These are phyloP conservation scores for Pichia sp. DNA, from an alignment of 1,139 yeast genomes.

Conservation along the genomic window DNA sequence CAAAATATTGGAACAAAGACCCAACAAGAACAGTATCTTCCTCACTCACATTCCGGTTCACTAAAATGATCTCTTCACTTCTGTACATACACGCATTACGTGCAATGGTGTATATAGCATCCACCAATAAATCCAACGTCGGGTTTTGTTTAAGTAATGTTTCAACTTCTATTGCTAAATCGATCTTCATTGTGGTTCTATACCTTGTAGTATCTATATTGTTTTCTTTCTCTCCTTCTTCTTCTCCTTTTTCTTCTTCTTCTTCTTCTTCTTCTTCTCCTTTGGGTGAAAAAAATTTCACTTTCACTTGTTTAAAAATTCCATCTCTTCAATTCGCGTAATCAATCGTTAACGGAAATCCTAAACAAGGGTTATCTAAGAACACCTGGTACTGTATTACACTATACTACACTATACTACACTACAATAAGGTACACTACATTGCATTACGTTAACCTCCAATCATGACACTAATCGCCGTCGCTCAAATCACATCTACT, in stretches of 20 bases:
- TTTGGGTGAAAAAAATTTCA: too few relatives aligned
- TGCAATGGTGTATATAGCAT: slow-evolving; percentile 71
- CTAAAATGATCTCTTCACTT: slow-evolving; percentile 65
- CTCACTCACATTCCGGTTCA: slow-evolving; percentile 30
- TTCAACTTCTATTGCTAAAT: slow-evolving; percentile 5
- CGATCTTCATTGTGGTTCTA: neutral
- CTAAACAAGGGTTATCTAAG: too few relatives aligned
- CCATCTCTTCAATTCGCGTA: too few relatives aligned
- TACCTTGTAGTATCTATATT: too few relatives aligned
- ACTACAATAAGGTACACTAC: neutral
- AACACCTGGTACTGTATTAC: too few relatives aligned
- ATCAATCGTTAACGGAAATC: too few relatives aligned
- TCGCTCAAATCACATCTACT: slow-evolving; percentile 82
- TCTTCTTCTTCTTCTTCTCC: too few relatives aligned
- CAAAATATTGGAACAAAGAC: slow-evolving; percentile 66
- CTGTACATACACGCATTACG: slow-evolving; percentile 62
- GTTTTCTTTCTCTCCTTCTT: too few relatives aligned
- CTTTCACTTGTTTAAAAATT: too few relatives aligned
- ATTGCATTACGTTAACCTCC: neutral
- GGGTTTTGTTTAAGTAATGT: slow-evolving; percentile 2
- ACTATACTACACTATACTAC: too few relatives aligned
- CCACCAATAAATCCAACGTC: slow-evolving; percentile 67
- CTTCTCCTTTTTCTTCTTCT: too few relatives aligned
- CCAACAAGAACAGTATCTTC: slow-evolving; percentile 50
- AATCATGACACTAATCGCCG: slow-evolving; percentile 58